phyloP scores from a whole-genome alignment of 2,329 filamentous ascomycete genomes.

The Cadophora sp. region DNA sequence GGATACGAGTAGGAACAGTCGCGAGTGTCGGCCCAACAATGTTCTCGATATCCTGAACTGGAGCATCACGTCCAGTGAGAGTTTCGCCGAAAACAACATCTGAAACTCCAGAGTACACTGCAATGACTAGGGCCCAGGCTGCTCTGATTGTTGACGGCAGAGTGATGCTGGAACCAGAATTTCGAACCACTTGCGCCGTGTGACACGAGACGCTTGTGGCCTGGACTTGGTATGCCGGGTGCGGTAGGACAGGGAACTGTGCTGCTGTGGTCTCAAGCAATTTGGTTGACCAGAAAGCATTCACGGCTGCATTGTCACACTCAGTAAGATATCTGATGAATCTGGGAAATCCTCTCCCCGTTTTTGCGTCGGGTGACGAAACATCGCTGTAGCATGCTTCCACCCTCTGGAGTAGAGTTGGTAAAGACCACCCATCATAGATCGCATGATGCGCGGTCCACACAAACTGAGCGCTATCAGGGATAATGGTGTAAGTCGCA shows the following conservation, averaged over 20 bases:
- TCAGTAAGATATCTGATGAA: neutral
- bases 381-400: neutral
- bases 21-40: constrained; percentile 80
- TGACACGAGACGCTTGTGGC: constrained; percentile 40
- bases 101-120: constrained; percentile 45
- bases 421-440: constrained; percentile 3
- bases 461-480: constrained; percentile 5
- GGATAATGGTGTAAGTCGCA: neutral
- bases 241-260: neutral
- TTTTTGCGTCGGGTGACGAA: neutral
- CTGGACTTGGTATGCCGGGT: neutral
- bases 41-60: constrained; percentile 68
- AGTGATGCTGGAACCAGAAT: neutral
- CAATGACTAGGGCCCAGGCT: constrained; percentile 41
- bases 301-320: neutral
- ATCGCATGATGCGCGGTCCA: constrained; percentile 16
- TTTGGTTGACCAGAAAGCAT: neutral
- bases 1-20: constrained; percentile 69
- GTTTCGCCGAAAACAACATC: constrained; percentile 53
- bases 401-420: neutral
- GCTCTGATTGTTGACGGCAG: neutral
- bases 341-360: neutral
- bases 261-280: neutral
- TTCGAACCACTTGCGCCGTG: neutral
- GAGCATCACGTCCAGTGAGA: constrained; percentile 49